These are phyloP conservation scores for Botryotinia globosa DNA, from an alignment of 2,329 filamentous ascomycete genomes.

Conservation along the genomic window DNA sequence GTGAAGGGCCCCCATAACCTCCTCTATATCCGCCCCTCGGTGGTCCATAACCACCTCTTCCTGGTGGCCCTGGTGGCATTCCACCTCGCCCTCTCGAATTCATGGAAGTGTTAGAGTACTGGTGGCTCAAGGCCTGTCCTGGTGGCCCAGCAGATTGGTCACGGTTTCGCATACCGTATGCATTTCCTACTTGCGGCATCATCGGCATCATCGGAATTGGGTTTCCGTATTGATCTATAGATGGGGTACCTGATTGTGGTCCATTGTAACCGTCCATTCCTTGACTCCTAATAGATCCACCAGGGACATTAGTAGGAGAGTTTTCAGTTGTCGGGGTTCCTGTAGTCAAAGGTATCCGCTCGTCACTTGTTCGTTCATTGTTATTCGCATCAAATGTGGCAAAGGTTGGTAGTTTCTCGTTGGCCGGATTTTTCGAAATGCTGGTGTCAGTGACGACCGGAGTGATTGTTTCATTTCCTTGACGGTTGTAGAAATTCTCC, in stretches of 20 bases:
- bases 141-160: conserved; percentile 48
- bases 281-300: conserved; percentile 28
- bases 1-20: conserved; percentile 28
- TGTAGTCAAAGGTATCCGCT: conserved; percentile 66
- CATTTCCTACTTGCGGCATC: conserved; percentile 27
- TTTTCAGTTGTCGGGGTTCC: conserved; percentile 54
- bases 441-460: conserved; percentile 52
- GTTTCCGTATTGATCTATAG: conserved; percentile 65
- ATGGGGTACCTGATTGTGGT: conserved; percentile 36
- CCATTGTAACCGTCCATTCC: conserved; percentile 27
- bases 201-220: conserved; percentile 48
- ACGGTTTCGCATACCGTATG: conserved; percentile 45
- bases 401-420: conserved; percentile 53
- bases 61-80: conserved; percentile 28
- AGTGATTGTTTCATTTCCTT: conserved; percentile 40
- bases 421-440: conserved; percentile 52
- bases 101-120: conserved; percentile 36
- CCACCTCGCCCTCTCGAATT: conserved; percentile 35
- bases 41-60: conserved; percentile 33
- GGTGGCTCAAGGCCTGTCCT: conserved; percentile 49
- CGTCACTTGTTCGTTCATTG: conserved; percentile 62
- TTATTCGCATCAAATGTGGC: conserved; percentile 58
- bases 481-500: conserved; percentile 80
- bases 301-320: conserved; percentile 44
- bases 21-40: conserved; percentile 48